Evolutionary conservation across 352 stramenopile species (phyloP).

Genomic region (Phytophthora litchii): DNA sequence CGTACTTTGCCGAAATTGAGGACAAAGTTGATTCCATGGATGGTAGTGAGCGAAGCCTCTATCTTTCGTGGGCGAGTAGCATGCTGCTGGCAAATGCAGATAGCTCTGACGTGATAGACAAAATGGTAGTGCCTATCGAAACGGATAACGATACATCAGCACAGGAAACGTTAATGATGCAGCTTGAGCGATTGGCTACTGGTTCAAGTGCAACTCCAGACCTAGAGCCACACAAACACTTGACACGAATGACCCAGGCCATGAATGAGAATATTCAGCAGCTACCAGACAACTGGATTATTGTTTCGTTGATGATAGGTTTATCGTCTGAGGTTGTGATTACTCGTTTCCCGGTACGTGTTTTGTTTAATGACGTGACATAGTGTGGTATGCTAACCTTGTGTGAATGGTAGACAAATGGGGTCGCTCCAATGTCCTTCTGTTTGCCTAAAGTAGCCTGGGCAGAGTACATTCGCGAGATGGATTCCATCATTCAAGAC

Average conservation of each 20-base stretch:
- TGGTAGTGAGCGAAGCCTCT: constrained; percentile 3
- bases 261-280: constrained; percentile 31
- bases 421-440: constrained; percentile 51
- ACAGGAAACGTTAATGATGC: constrained; percentile 23
- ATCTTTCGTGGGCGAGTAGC: constrained; percentile 47
- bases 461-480: constrained; percentile 42
- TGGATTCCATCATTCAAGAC: constrained; percentile 55
- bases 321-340: constrained; percentile 56
- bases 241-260: constrained; percentile 25
- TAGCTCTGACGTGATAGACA: constrained; percentile 20
- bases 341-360: constrained; percentile 45
- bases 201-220: constrained; percentile 6
- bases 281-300: constrained; percentile 48
- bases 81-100: constrained; percentile 45
- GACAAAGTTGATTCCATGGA: constrained; percentile 11
- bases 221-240: not conserved
- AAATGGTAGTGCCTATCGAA: not conserved
- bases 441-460: constrained; percentile 50
- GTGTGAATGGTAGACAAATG: constrained; percentile 46
- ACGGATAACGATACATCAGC: constrained; percentile 6
- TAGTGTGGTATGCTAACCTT: constrained; percentile 9
- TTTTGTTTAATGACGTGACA: not conserved
- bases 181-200: constrained; percentile 28
- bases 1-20: constrained; percentile 52
- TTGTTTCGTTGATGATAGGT: constrained; percentile 48